These are phyloP conservation scores for Arabidopsis suecica DNA, from an alignment of 345 rosid genomes.

Conservation along the genomic window DNA sequence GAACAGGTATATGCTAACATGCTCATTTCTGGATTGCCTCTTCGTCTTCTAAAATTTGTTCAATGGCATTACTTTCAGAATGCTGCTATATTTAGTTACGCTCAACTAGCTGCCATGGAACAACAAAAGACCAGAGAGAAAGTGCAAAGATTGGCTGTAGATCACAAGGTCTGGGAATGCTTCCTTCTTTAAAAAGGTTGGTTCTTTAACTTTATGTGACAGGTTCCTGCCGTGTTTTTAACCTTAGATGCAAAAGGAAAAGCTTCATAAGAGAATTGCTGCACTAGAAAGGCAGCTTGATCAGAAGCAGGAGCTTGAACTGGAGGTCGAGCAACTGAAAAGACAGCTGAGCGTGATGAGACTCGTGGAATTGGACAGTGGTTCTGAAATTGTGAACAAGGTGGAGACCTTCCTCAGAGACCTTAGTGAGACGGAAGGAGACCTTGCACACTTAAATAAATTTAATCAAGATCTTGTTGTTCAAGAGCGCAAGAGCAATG, in stretches of 20 bases:
- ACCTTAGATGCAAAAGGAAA: constrained; percentile 75
- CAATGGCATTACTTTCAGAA: constrained; percentile 53
- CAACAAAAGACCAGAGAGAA: constrained; percentile 80
- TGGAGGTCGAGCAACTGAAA: constrained; percentile 78
- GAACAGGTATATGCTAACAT: constrained; percentile 61
- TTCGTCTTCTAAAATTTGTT: constrained; percentile 17
- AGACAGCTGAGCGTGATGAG: constrained; percentile 70
- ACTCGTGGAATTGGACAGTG: constrained; percentile 74
- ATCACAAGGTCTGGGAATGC: constrained; percentile 72
- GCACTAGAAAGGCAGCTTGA: constrained; percentile 77
- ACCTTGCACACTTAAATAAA: constrained; percentile 67
- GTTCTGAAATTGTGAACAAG: constrained; percentile 65
- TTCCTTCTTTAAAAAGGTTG: constrained; percentile 33
- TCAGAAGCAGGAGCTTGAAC: constrained; percentile 79
- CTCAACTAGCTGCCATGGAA: constrained; percentile 78
- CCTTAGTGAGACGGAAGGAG: constrained; percentile 85
- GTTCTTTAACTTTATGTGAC: constrained; percentile 37
- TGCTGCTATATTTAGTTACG: constrained; percentile 58
- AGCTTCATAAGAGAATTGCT: constrained; percentile 67
- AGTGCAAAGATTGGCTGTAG: constrained; percentile 80
- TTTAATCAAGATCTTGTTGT: constrained; percentile 84
- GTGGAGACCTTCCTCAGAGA: constrained; percentile 65
- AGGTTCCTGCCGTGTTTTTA: constrained; percentile 34
- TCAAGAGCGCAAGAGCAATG: constrained; percentile 81
- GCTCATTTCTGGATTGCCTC: constrained; percentile 30